A percentile compares a stretch with the other conserved stretches of the same genome.
phyloP scores from a whole-genome alignment of 352 stramenopile species.

The Thalassiosira mediterranea region DNA sequence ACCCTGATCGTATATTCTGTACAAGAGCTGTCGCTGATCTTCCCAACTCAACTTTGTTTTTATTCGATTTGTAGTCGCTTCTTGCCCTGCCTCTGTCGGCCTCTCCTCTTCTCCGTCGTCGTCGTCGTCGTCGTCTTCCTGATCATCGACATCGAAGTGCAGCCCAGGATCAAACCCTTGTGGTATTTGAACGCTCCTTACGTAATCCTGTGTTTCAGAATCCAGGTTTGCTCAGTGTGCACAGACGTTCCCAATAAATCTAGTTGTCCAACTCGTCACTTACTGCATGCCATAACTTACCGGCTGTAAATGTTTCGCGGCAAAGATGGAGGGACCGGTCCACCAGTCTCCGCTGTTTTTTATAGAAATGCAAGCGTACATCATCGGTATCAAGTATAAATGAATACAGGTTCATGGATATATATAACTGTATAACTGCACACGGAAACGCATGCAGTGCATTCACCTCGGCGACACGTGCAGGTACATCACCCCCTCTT shows the following conservation, averaged over 20 bases:
- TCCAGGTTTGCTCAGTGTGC: no score
- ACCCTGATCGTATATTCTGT: conserved; percentile 24
- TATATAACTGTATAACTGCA: no score
- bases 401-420: no score
- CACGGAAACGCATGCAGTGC: no score
- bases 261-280: no score
- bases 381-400: no score
- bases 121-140: background rate
- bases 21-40: conserved; percentile 22
- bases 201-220: no score
- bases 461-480: conserved; percentile 59
- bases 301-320: conserved; percentile 70
- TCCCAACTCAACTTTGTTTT: conserved; percentile 35
- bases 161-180: conserved; percentile 15
- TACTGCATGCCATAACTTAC: no score
- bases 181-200: conserved; percentile 57
- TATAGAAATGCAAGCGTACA: background rate
- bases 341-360: conserved; percentile 56
- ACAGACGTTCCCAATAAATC: no score
- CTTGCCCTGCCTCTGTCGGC: no score
- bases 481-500: conserved; percentile 41
- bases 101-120: no score
- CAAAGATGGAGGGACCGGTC: conserved; percentile 64
- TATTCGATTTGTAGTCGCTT: no score
- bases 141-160: conserved; percentile 20